Conservation (phyloP, 148 eudicot genomes). For the Pouteria glomerata region DNA sequence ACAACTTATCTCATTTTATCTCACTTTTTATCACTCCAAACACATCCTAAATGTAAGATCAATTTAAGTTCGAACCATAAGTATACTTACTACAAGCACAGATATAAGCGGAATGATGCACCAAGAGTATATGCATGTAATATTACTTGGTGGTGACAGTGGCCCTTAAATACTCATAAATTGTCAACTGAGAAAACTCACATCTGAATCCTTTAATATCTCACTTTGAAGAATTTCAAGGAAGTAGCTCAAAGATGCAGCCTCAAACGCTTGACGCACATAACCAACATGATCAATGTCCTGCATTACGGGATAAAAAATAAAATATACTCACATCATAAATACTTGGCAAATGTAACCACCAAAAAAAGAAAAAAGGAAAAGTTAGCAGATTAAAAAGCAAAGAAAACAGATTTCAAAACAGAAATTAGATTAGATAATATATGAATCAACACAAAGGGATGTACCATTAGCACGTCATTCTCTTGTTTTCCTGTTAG, state of each 20-base stretch:
- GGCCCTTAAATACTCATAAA: constrained; percentile 4
- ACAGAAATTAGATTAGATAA: neutral
- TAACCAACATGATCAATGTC: constrained; percentile 86
- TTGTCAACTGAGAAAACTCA: constrained; percentile 31
- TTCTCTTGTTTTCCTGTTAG: constrained; percentile 64
- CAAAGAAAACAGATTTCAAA: constrained; percentile 11
- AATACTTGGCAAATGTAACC: too few species aligned
- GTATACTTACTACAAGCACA: neutral
- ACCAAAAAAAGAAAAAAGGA: too few species aligned
- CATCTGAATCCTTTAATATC: constrained; percentile 73
- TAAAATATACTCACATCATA: neutral
- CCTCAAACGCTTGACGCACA: constrained; percentile 88
- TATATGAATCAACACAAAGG: neutral
- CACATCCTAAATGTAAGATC: too few species aligned
- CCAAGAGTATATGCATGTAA: neutral
- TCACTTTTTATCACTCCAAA: too few species aligned
- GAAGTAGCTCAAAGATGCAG: constrained; percentile 60
- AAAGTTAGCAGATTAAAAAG: too few species aligned
- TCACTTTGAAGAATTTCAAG: constrained; percentile 75
- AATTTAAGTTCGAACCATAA: neutral
- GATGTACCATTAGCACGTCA: constrained; percentile 47
- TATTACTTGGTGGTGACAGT: neutral
- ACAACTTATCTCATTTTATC: too few species aligned
- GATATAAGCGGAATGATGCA: neutral
- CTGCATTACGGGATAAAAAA: constrained; percentile 29